phyloP scores from a whole-genome alignment of 1,139 yeast species.

The Scheffersomyces stambukii region DNA sequence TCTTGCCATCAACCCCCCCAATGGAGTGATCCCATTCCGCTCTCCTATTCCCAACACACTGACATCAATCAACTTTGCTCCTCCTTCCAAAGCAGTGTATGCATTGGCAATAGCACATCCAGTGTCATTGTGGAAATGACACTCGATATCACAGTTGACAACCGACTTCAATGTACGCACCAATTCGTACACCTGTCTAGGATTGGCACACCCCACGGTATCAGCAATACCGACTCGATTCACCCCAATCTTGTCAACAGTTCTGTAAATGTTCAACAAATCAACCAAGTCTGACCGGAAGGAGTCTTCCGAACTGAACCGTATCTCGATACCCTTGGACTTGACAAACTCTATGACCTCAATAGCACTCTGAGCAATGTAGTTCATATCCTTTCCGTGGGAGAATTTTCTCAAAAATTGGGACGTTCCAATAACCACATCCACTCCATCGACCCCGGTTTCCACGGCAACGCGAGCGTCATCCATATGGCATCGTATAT shows the following conservation, averaged over 20 bases:
- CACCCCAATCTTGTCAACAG: constrained; percentile 96
- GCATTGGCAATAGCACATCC: constrained; percentile 99
- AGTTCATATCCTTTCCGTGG: constrained; percentile 98
- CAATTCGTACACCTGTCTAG: constrained; percentile 96
- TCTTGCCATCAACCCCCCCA: constrained; percentile 98
- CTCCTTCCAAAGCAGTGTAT: constrained; percentile 96
- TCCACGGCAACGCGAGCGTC: constrained; percentile 96
- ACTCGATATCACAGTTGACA: constrained; percentile 95
- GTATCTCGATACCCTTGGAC: constrained; percentile 93
- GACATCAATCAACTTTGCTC: constrained; percentile 92
- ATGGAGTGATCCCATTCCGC: constrained; percentile 96
- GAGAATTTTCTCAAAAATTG: constrained; percentile 92
- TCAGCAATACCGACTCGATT: constrained; percentile 99
- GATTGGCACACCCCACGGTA: constrained; percentile 98
- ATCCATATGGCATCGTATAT: constrained; percentile 98
- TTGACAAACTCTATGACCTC: constrained; percentile 98
- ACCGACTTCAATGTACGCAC: constrained; percentile 91
- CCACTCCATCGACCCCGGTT: constrained; percentile 98
- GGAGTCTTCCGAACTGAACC: constrained; percentile 96
- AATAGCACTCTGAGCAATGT: constrained; percentile 92
- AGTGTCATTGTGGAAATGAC: constrained; percentile 98
- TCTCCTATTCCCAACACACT: constrained; percentile 98
- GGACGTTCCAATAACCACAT: constrained; percentile 96
- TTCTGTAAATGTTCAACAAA: constrained; percentile 88
- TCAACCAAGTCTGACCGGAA: constrained; percentile 97